phyloP scores from a whole-genome alignment of 805 yeast genomes.

The Schwanniomyces vanrijiae region DNA sequence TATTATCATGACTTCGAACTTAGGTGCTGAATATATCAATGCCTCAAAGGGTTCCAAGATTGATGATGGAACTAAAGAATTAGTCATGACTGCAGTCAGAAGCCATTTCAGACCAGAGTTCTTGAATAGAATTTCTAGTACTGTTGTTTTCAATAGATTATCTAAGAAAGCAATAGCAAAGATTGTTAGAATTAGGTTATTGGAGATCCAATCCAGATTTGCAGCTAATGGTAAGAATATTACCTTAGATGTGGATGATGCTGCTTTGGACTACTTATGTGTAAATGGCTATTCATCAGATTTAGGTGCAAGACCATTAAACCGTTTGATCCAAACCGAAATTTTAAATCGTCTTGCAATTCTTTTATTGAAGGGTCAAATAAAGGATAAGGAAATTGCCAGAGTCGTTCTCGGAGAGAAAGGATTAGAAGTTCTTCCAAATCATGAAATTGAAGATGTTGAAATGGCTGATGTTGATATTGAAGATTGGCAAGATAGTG shows the following conservation, averaged over 20 bases:
- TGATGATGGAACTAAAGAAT: constrained; percentile 65
- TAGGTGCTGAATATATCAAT: constrained; percentile 90
- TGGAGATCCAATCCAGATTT: constrained; percentile 84
- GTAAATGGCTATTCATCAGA: constrained; percentile 87
- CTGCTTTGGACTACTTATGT: constrained; percentile 80
- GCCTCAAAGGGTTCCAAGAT: constrained; percentile 64
- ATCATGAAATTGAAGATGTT: constrained; percentile 64
- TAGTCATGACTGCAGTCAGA: constrained; percentile 81
- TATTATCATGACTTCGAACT: constrained; percentile 93
- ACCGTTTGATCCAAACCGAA: constrained; percentile 86
- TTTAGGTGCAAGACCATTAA: constrained; percentile 95
- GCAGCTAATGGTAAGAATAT: constrained; percentile 79
- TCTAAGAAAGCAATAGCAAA: constrained; percentile 88
- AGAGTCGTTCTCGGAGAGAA: constrained; percentile 54
- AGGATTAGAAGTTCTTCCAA: constrained; percentile 80
- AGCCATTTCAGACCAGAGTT: constrained; percentile 96
- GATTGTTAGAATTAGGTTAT: constrained; percentile 83
- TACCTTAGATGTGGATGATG: constrained; percentile 67
- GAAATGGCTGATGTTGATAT: constrained; percentile 56
- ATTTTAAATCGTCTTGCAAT: constrained; percentile 86
- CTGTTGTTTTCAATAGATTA: constrained; percentile 88
- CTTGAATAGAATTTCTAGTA: constrained; percentile 91
- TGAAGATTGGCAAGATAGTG: constrained; percentile 59
- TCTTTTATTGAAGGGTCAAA: constrained; percentile 82
- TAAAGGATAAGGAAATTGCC: constrained; percentile 86